Conservation (phyloP, 768 basidiomycete genomes). For the Leucogyrophana mollusca region DNA sequence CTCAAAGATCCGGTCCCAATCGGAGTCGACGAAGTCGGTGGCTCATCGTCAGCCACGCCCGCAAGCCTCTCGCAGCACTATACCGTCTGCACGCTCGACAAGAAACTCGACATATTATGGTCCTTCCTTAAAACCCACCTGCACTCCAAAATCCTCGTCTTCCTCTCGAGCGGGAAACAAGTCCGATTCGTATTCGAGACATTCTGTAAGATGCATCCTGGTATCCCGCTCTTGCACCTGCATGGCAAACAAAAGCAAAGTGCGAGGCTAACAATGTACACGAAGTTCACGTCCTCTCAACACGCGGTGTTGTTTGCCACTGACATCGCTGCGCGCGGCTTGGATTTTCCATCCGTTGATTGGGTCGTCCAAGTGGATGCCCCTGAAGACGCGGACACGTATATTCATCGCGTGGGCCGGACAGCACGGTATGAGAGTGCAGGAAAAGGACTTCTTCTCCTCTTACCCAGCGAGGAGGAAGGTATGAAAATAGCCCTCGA, state of each 20-base stretch:
- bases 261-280: constrained; percentile 81
- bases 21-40: constrained; percentile 50
- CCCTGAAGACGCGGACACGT: constrained; percentile 96
- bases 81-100: constrained; percentile 75
- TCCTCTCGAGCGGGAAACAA: constrained; percentile 94
- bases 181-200: constrained; percentile 96
- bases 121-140: constrained; percentile 94
- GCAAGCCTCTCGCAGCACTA: constrained; percentile 87
- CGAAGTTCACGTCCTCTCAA: constrained; percentile 76
- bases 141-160: constrained; percentile 88
- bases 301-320: constrained; percentile 92
- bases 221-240: constrained; percentile 86
- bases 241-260: constrained; percentile 97
- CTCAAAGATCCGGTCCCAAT: constrained; percentile 80
- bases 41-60: constrained; percentile 55
- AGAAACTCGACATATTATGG: constrained; percentile 90
- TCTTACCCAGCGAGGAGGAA: constrained; percentile 89
- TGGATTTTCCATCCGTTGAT: constrained; percentile 95
- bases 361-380: constrained; percentile 97
- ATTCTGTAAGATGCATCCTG: constrained; percentile 94
- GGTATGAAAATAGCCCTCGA: constrained; percentile 77
- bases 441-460: constrained; percentile 80
- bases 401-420: constrained; percentile 94
- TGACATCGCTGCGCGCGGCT: constrained; percentile 92
- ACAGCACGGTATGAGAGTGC: constrained; percentile 92